Evolutionary conservation across 345 rosid genomes (phyloP).

Genomic region (Iberis pinnata): DNA sequence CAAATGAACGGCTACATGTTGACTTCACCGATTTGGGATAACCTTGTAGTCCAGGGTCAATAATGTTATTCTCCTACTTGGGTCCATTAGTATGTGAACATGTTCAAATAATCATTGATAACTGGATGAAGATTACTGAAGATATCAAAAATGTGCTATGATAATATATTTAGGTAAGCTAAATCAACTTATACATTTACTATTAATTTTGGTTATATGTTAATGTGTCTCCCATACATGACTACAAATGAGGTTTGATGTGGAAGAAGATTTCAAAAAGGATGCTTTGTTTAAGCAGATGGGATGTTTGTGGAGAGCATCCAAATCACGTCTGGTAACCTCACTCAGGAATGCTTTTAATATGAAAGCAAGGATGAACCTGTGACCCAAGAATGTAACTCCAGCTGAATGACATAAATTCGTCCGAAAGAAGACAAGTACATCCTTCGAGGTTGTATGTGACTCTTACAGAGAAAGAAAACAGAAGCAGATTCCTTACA

Average conservation of each 20-base stretch:
- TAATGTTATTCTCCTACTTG: background rate
- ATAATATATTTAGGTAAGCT: background rate
- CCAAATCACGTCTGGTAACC: background rate
- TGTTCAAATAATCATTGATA: background rate
- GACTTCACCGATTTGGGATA: too few species aligned
- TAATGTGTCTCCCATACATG: too few species aligned
- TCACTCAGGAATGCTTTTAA: background rate
- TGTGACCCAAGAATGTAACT: background rate
- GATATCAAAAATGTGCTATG: background rate
- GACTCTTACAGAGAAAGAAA: background rate
- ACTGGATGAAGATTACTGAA: background rate
- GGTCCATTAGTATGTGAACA: background rate
- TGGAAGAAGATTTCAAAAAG: background rate
- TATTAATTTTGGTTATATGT: too few species aligned
- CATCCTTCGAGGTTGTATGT: background rate
- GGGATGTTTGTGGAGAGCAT: background rate
- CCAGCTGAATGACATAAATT: background rate
- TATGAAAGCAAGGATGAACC: too few species aligned
- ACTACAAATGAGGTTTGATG: too few species aligned
- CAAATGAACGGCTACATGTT: too few species aligned
- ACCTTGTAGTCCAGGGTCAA: too few species aligned
- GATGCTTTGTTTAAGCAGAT: background rate
- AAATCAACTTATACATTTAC: too few species aligned
- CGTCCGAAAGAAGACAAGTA: background rate
- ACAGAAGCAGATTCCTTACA: background rate